These are phyloP conservation scores for Helicosporidium sp. DNA, from an alignment of 139 green algal species.

Conservation along the genomic window DNA sequence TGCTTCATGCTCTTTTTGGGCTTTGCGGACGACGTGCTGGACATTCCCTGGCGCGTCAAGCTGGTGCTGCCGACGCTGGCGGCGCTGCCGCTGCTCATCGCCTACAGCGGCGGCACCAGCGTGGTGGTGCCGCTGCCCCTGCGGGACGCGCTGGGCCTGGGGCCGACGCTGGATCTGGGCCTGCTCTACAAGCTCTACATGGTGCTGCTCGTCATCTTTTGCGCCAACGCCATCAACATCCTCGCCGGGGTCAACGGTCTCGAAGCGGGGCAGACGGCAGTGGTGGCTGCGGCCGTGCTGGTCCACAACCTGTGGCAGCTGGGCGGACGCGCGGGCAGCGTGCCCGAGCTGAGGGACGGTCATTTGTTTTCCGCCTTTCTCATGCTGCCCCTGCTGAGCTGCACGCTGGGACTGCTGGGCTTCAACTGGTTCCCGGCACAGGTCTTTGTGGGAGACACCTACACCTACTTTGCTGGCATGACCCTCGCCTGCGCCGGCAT, in stretches of 20 bases:
- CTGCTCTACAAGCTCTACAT: slow-evolving; percentile 88
- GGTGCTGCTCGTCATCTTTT: slow-evolving; percentile 82
- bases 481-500: slow-evolving; percentile 88
- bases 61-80: slow-evolving; percentile 74
- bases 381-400: slow-evolving; percentile 64
- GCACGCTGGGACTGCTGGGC: slow-evolving; percentile 61
- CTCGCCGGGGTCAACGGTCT: slow-evolving; percentile 89
- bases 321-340: too few relatives aligned
- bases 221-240: slow-evolving; percentile 97
- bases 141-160: slow-evolving; percentile 12
- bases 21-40: slow-evolving; percentile 96
- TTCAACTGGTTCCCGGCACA: slow-evolving; percentile 70
- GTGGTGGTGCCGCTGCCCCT: slow-evolving; percentile 61
- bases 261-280: slow-evolving; percentile 82
- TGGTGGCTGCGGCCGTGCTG: slow-evolving; percentile 70
- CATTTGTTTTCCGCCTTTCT: slow-evolving; percentile 88
- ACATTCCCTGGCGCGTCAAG: slow-evolving; percentile 94
- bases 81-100: slow-evolving; percentile 68
- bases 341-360: slow-evolving; percentile 34
- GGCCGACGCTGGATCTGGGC: slow-evolving; percentile 55
- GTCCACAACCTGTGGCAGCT: slow-evolving; percentile 56
- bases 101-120: slow-evolving; percentile 69
- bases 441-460: slow-evolving; percentile 97
- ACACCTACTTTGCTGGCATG: slow-evolving; percentile 99
- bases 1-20: slow-evolving; percentile 97